Evolutionary conservation across 208 protist species (phyloP).

Genomic region (Leishmania gerbilli): DNA sequence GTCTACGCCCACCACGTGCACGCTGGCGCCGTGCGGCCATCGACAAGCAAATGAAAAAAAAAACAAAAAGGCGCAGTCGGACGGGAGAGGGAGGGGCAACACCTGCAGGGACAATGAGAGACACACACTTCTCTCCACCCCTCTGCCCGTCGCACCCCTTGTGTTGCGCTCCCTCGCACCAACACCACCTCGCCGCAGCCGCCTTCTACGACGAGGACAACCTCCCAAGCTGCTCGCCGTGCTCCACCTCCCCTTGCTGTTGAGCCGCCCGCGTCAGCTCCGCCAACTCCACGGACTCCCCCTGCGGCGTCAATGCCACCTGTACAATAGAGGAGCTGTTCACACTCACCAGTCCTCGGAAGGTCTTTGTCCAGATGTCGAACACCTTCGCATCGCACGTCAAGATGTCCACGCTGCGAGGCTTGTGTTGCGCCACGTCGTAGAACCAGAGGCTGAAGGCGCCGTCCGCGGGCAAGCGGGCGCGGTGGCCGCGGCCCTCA

Average conservation of each 20-base stretch:
- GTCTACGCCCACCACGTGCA: neutral
- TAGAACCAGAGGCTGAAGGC: conserved; percentile 81
- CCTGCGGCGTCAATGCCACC: conserved; percentile 40
- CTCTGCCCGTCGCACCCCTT: neutral
- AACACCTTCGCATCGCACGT: conserved; percentile 74
- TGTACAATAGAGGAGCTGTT: conserved; percentile 82
- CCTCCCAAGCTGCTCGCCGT: conserved; percentile 6
- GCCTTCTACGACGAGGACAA: neutral
- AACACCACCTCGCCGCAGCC: neutral
- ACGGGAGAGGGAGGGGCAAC: neutral
- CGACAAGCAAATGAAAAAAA: neutral
- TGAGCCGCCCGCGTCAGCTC: conserved; percentile 39
- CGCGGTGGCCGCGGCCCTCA: conserved; percentile 57
- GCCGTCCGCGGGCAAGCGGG: conserved; percentile 54
- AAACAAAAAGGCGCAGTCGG: neutral
- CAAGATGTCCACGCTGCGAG: conserved; percentile 61
- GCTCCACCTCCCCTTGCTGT: conserved; percentile 34
- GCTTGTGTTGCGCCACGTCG: conserved; percentile 28
- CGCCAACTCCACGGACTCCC: conserved; percentile 25
- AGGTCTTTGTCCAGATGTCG: conserved; percentile 77
- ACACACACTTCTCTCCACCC: neutral
- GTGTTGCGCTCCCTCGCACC: neutral
- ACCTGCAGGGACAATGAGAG: neutral
- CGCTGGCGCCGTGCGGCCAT: too few relatives aligned
- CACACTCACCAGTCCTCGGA: conserved; percentile 74